Evolutionary conservation across 1,284 basidiomycete species (phyloP).

Genomic region (Cutaneotrichosporon arboriforme): DNA sequence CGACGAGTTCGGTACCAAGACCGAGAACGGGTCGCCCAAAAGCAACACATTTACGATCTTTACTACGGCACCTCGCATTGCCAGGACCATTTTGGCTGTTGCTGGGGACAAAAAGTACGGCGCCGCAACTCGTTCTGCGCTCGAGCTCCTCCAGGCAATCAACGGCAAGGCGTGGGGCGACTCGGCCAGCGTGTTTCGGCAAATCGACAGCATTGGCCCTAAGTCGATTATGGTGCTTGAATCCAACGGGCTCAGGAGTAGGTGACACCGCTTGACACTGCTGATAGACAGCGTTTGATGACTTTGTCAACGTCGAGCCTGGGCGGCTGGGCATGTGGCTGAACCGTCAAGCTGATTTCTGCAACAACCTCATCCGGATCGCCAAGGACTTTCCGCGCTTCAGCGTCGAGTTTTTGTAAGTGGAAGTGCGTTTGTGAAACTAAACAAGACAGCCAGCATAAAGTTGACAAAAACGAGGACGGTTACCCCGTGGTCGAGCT

Average conservation of each 20-base stretch:
- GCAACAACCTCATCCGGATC: constrained; percentile 16
- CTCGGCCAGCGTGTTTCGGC: constrained; percentile 34
- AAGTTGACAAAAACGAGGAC: background rate
- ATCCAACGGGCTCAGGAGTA: constrained; percentile 22
- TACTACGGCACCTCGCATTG: constrained; percentile 34
- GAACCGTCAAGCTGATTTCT: constrained; percentile 24
- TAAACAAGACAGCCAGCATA: background rate
- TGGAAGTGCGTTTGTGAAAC: background rate
- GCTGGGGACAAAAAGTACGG: constrained; percentile 28
- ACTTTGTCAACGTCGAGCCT: constrained; percentile 19
- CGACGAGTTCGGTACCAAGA: constrained; percentile 23
- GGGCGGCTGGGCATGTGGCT: constrained; percentile 25
- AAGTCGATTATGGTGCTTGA: constrained; percentile 36
- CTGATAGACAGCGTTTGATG: constrained; percentile 20
- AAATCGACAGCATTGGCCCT: constrained; percentile 35
- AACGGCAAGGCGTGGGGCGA: constrained; percentile 46
- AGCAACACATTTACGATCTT: constrained; percentile 34
- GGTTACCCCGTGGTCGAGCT: constrained; percentile 11
- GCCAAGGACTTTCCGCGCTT: constrained; percentile 23
- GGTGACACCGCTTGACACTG: background rate
- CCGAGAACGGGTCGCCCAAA: constrained; percentile 24
- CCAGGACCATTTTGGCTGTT: constrained; percentile 35
- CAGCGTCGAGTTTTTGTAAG: constrained; percentile 17
- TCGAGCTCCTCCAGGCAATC: constrained; percentile 33
- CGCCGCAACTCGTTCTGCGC: constrained; percentile 20